These are phyloP conservation scores for Guyanaporus albipodus DNA, from an alignment of 768 basidiomycete genomes.

Conservation along the genomic window DNA sequence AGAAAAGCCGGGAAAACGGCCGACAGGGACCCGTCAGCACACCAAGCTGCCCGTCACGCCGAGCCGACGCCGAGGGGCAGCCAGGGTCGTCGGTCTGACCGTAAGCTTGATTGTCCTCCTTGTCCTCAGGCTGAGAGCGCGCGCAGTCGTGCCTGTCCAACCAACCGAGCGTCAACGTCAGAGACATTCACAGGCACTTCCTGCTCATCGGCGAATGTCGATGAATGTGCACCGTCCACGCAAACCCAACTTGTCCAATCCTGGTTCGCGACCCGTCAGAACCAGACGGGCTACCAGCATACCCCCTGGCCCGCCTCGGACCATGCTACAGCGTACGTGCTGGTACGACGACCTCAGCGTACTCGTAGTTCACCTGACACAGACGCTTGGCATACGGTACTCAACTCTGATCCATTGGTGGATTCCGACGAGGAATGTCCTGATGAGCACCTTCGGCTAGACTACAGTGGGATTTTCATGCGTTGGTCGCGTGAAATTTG, in stretches of 20 bases:
- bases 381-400: conserved; percentile 75
- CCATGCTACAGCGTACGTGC: conserved; percentile 65
- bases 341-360: neutral
- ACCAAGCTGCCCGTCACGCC: conserved; percentile 15
- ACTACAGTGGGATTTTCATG: conserved; percentile 49
- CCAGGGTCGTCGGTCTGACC: conserved; percentile 29
- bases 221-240: conserved; percentile 26
- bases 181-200: conserved; percentile 17
- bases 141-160: conserved; percentile 20
- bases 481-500: neutral
- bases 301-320: conserved; percentile 36
- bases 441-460: conserved; percentile 61
- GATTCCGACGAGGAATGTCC: conserved; percentile 72
- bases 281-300: conserved; percentile 21
- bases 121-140: conserved; percentile 7
- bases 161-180: conserved; percentile 27
- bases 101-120: conserved; percentile 15
- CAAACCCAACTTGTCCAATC: conserved; percentile 18
- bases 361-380: conserved; percentile 5
- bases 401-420: conserved; percentile 62
- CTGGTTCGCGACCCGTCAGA: conserved; percentile 24
- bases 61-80: conserved; percentile 13
- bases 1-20: conserved; percentile 23
- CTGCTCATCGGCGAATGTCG: conserved; percentile 24
- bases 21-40: conserved; percentile 10